Conservation (phyloP, 192 early-diverging fungal genomes). For the Lobosporangium transversale region DNA sequence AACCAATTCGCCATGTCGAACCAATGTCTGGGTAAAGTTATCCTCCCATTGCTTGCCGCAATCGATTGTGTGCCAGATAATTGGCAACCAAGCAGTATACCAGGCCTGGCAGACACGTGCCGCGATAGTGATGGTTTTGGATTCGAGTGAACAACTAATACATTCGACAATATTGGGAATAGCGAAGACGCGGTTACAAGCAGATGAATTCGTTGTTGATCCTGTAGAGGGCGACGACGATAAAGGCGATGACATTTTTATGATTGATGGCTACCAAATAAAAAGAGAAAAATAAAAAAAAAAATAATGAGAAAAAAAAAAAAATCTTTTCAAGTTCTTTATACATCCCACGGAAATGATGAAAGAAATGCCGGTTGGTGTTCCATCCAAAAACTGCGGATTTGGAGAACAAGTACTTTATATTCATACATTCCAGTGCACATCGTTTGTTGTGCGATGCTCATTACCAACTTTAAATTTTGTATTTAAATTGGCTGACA, state of each 20-base stretch:
- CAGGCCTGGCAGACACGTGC: constrained; percentile 12
- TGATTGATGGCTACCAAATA: too few relatives aligned
- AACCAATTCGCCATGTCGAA: constrained; percentile 14
- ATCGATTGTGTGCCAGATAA: constrained; percentile 24
- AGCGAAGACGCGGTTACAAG: neutral
- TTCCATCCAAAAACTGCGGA: too few relatives aligned
- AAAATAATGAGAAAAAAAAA: too few relatives aligned
- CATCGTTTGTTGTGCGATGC: too few relatives aligned
- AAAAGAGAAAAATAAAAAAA: too few relatives aligned
- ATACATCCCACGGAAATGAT: too few relatives aligned
- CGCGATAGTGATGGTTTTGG: constrained; percentile 1
- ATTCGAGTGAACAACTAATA: constrained; percentile 1
- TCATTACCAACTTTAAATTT: too few relatives aligned
- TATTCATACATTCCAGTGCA: too few relatives aligned
- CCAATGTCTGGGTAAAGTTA: neutral
- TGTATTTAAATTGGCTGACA: too few relatives aligned
- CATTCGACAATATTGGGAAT: constrained; percentile 20
- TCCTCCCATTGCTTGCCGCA: constrained; percentile 10
- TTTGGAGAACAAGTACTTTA: too few relatives aligned
- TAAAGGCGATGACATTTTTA: neutral
- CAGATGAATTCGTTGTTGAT: neutral
- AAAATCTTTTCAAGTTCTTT: too few relatives aligned
- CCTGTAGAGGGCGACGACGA: neutral
- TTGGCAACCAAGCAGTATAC: constrained; percentile 12
- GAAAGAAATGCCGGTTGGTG: too few relatives aligned